Conservation (phyloP, 768 basidiomycete genomes). For the Pleurotus platypus region DNA sequence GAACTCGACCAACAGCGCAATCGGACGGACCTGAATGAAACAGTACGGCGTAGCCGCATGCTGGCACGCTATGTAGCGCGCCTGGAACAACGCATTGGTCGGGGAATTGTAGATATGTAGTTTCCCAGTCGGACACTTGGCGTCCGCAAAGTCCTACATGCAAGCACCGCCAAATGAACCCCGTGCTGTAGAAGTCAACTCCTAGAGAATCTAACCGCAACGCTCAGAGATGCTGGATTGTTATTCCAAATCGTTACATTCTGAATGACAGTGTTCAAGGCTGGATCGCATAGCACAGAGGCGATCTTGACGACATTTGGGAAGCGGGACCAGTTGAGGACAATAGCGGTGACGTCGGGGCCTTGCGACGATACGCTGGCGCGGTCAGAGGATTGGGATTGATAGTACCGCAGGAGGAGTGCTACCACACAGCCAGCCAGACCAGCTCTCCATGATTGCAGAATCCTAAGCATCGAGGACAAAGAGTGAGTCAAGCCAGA, state of each 20-base stretch:
- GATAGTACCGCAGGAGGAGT: too few relatives aligned
- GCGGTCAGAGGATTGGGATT: too few relatives aligned
- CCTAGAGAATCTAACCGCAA: slow-evolving; percentile 32
- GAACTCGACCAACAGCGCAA: background rate
- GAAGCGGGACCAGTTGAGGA: slow-evolving; percentile 69
- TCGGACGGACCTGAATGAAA: slow-evolving; percentile 51
- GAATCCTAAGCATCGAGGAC: too few relatives aligned
- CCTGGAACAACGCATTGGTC: slow-evolving; percentile 57
- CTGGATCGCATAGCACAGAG: slow-evolving; percentile 44
- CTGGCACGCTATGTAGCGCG: slow-evolving; percentile 56
- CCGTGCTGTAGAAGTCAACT: background rate
- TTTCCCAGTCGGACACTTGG: slow-evolving; percentile 37
- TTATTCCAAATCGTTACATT: slow-evolving; percentile 65
- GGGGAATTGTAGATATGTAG: slow-evolving; percentile 56
- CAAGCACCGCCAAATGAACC: background rate
- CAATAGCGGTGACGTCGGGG: slow-evolving; percentile 46
- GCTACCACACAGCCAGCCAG: too few relatives aligned
- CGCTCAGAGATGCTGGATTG: slow-evolving; percentile 36
- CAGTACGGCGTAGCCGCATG: slow-evolving; percentile 49
- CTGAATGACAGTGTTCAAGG: slow-evolving; percentile 41
- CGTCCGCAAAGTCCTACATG: slow-evolving; percentile 35
- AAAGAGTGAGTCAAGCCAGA: too few relatives aligned
- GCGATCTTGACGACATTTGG: slow-evolving; percentile 57
- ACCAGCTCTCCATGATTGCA: too few relatives aligned
- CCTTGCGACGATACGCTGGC: too few relatives aligned